Conservation (phyloP, 306 rosid genomes). For the Cucumis hystrix region DNA sequence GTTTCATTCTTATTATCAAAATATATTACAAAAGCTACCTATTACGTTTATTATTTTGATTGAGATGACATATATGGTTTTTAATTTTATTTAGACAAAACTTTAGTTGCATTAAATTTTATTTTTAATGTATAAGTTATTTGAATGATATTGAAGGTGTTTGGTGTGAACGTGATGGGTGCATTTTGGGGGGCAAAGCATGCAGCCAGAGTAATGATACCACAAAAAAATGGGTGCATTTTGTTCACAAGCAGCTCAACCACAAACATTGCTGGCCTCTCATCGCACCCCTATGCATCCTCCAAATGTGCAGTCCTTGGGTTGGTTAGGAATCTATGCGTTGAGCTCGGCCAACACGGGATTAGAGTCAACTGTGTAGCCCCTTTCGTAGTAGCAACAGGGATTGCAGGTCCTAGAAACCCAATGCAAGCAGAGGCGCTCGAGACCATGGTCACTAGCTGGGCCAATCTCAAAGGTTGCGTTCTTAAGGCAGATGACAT, state of each 20-base stretch:
- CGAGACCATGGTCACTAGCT: not conserved
- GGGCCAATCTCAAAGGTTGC: slow-evolving; percentile 5
- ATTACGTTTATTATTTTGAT: too few relatives aligned
- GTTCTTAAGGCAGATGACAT: slow-evolving; percentile 3
- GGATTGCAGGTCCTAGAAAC: not conserved
- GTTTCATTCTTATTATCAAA: too few relatives aligned
- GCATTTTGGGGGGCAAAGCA: slow-evolving; percentile 24
- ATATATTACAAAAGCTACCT: too few relatives aligned
- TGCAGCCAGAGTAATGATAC: slow-evolving; percentile 24
- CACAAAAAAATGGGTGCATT: slow-evolving; percentile 14
- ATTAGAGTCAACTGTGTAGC: slow-evolving; percentile 23
- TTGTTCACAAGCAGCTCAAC: slow-evolving; percentile 16
- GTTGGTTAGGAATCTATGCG: slow-evolving; percentile 11
- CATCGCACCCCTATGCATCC: slow-evolving; percentile 18
- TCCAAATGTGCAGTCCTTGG: slow-evolving; percentile 15
- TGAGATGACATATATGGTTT: too few relatives aligned
- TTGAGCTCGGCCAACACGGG: slow-evolving; percentile 14
- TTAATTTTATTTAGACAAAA: too few relatives aligned
- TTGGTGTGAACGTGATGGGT: slow-evolving; percentile 18
- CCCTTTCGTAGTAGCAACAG: slow-evolving; percentile 8
- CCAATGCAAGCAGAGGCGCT: not conserved
- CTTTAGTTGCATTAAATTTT: too few relatives aligned
- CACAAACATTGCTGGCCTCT: slow-evolving; percentile 11
- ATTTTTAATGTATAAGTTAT: too few relatives aligned
- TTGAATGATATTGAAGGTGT: not conserved